Base-by-base conservation (phyloP, 345 rosid species). In the Viola odorata region DNA sequence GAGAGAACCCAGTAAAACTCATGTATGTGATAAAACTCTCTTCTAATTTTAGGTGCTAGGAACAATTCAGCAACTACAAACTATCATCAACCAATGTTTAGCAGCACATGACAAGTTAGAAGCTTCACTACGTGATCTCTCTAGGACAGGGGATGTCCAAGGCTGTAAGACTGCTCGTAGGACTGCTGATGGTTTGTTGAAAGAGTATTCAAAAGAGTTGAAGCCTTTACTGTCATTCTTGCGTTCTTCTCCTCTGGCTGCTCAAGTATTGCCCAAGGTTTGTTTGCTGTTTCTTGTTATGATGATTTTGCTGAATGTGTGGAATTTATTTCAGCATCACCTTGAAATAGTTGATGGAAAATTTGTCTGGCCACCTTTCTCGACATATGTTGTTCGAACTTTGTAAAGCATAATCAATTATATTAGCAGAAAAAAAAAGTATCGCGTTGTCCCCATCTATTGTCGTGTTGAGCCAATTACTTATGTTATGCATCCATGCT, bases 61-160 rank as follows among this genome's bases (percentile, higher is more conserved):
- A 61, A 71, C 83, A 58, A 66, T 85, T 69, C 97, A 90, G 64
- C 85, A 82, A 59, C 60, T 90, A 13, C 78, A 80, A 61, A 80
- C 69, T 61, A 73, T 86, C 40, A 78, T 90, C 57, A 77, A 75
- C 57, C 85, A 72, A 65, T 86, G 95, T 79, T 69, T 94, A 75
- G 70, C 77, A 5, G 45, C 59, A 50, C 99, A 94, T 44, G 85
- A 88, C 66, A 94, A 84, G 77, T 88, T 90, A 13, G 99, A 94
- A 83, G 82, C 85, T 63, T 90, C 97, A 1, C 70, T 90, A 53
- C 95, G 81, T 45, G 96, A 88, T 65, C 97, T 88, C 68, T 90
- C 92, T 51, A 86, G 99, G 75, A 82, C 86, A 2, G 97, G 97
- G 39, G 99, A 90, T 75, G 80, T 81, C 61, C 99, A 88, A 80